These are phyloP conservation scores for Coemansia sp. DNA, from an alignment of 192 early-diverging fungal species.

Conservation along the genomic window DNA sequence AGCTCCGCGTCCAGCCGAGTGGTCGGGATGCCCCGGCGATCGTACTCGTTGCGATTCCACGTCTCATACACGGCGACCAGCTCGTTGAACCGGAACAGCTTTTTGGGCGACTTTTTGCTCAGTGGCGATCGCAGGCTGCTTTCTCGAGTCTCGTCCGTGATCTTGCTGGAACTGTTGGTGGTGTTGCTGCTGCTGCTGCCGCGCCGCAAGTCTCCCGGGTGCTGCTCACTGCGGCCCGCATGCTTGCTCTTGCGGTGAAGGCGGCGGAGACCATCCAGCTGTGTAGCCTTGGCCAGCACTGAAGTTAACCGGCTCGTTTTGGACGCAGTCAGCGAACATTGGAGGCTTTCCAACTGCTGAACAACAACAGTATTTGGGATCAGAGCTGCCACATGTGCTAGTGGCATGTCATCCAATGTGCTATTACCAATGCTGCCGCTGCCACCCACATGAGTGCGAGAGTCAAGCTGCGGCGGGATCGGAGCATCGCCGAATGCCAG, in stretches of 20 bases:
- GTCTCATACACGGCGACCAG: conserved; percentile 65
- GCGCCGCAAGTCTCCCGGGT: background rate
- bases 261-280: conserved; percentile 30
- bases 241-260: conserved; percentile 30
- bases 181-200: conserved; percentile 7
- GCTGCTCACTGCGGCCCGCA: background rate
- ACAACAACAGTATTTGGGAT: background rate
- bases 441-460: background rate
- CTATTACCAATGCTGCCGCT: conserved; percentile 3
- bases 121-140: background rate
- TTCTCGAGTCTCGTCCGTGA: background rate
- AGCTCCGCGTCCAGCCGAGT: conserved; percentile 79
- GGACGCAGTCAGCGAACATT: background rate
- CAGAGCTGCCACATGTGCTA: conserved; percentile 21
- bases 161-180: conserved; percentile 5
- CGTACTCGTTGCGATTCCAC: conserved; percentile 76
- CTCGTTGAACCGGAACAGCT: conserved; percentile 51
- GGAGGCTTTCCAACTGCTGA: background rate
- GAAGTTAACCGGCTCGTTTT: conserved; percentile 32
- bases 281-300: conserved; percentile 26
- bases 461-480: background rate
- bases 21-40: conserved; percentile 80
- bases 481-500: background rate
- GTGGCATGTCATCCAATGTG: conserved; percentile 18
- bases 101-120: conserved; percentile 3